Percentiles rank a stretch among this genome's conserved stretches.
Conservation (phyloP, 352 stramenopile genomes). For the Phytopythium cucurbitacearum region DNA sequence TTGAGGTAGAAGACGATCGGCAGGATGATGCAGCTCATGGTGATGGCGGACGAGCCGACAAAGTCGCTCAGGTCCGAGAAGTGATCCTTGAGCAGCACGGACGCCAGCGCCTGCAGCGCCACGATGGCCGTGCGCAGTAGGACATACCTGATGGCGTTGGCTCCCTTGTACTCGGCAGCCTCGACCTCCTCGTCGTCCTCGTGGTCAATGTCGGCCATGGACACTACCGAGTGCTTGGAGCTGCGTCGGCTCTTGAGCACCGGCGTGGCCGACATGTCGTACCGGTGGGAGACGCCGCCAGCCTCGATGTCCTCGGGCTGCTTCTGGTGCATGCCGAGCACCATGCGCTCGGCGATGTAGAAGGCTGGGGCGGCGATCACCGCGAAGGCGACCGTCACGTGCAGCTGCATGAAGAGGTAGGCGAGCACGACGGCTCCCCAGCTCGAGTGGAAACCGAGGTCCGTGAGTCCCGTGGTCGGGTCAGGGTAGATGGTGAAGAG, state of each 20-base stretch:
- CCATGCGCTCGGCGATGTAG: conserved; percentile 38
- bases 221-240: conserved; percentile 19
- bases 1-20: conserved; percentile 22
- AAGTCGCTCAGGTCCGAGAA: conserved; percentile 19
- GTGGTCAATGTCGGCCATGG: conserved; percentile 13
- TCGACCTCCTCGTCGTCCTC: conserved; percentile 3
- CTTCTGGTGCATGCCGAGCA: conserved; percentile 45
- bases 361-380: conserved; percentile 36
- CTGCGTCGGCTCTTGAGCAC: conserved; percentile 5
- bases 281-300: not conserved
- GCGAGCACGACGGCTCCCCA: conserved; percentile 28
- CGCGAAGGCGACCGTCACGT: conserved; percentile 26
- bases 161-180: conserved; percentile 7
- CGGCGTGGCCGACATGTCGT: not conserved
- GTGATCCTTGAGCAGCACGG: conserved; percentile 14
- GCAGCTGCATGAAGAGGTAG: conserved; percentile 32
- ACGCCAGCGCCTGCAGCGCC: conserved; percentile 9
- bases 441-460: conserved; percentile 31
- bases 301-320: conserved; percentile 26
- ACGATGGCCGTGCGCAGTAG: conserved; percentile 12
- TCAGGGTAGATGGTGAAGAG: conserved; percentile 61
- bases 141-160: conserved; percentile 10
- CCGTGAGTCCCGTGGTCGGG: conserved; percentile 14
- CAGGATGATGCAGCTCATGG: conserved; percentile 21
- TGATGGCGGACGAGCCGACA: conserved; percentile 14